Evolutionary conservation across 768 basidiomycete genomes (phyloP).

Genomic region (Lactifluus hygrophoroides): DNA sequence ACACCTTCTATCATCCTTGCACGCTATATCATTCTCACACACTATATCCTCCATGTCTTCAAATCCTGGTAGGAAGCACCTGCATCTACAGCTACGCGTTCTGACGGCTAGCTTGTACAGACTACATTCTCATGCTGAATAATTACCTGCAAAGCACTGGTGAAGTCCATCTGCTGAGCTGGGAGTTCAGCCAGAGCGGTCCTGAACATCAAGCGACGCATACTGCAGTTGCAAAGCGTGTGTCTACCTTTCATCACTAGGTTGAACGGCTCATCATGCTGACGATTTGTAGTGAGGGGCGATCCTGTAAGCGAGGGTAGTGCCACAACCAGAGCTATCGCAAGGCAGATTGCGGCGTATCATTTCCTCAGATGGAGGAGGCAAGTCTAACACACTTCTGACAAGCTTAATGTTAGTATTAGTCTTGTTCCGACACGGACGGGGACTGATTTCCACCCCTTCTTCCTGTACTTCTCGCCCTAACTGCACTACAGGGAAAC

Average conservation of each 20-base stretch:
- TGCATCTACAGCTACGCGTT: neutral
- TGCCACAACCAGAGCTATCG: slow-evolving; percentile 14
- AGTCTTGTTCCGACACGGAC: neutral
- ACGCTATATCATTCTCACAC: neutral
- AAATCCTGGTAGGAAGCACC: slow-evolving; percentile 3
- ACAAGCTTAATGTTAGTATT: neutral
- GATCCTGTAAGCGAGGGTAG: slow-evolving; percentile 13
- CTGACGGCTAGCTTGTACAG: neutral
- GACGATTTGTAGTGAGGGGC: slow-evolving; percentile 8
- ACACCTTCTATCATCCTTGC: neutral
- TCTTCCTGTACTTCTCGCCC: neutral
- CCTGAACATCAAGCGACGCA: slow-evolving; percentile 19
- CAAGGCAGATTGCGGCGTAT: slow-evolving; percentile 15
- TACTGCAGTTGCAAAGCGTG: slow-evolving; percentile 14
- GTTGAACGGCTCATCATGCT: neutral
- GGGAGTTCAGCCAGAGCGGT: slow-evolving; percentile 17
- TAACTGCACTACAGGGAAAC: neutral
- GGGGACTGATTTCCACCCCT: neutral
- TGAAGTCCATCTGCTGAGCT: slow-evolving; percentile 13
- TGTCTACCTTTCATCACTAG: neutral
- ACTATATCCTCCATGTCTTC: slow-evolving; percentile 5
- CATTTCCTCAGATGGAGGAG: slow-evolving; percentile 9
- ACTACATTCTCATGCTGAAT: slow-evolving; percentile 19
- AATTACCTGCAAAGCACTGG: slow-evolving; percentile 18
- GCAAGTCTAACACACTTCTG: slow-evolving; percentile 5